Evolutionary conservation across 805 yeast species (phyloP).

Genomic region (Metschnikowia proteae): DNA sequence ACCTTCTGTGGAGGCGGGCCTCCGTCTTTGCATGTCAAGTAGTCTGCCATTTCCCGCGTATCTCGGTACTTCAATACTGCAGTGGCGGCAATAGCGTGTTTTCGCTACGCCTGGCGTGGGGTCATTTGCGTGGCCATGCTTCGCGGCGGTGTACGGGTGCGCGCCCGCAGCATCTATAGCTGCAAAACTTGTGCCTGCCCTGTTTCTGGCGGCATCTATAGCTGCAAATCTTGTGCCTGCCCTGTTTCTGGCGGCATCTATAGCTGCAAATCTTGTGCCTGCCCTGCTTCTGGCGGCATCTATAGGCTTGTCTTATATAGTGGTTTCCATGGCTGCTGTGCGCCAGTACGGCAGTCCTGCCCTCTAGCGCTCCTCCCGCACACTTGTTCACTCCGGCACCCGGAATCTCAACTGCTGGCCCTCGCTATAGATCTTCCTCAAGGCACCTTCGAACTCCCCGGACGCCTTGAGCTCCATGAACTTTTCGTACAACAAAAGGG

Average conservation of each 20-base stretch:
- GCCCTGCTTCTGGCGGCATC: too few relatives aligned
- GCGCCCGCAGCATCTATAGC: neutral
- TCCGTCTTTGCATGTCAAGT: neutral
- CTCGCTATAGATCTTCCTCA: conserved; percentile 67
- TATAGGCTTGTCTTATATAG: neutral
- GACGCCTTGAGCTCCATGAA: conserved; percentile 57
- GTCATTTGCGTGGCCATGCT: neutral
- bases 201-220: too few relatives aligned
- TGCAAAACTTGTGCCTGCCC: neutral
- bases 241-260: neutral
- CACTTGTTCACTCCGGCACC: conserved; percentile 34
- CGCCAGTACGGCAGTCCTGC: too few relatives aligned
- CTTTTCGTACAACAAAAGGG: conserved; percentile 69
- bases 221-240: neutral
- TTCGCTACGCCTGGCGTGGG: neutral
- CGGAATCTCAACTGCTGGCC: conserved; percentile 57
- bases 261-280: neutral
- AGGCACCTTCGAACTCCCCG: conserved; percentile 57
- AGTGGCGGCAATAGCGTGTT: too few relatives aligned
- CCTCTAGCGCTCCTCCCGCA: too few relatives aligned
- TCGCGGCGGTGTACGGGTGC: neutral
- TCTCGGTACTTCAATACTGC: too few relatives aligned
- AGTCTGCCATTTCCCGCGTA: neutral
- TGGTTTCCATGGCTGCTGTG: too few relatives aligned
- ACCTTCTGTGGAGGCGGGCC: neutral